Base-by-base conservation (phyloP, 352 stramenopile species). In the Proteromonas lacertae region DNA sequence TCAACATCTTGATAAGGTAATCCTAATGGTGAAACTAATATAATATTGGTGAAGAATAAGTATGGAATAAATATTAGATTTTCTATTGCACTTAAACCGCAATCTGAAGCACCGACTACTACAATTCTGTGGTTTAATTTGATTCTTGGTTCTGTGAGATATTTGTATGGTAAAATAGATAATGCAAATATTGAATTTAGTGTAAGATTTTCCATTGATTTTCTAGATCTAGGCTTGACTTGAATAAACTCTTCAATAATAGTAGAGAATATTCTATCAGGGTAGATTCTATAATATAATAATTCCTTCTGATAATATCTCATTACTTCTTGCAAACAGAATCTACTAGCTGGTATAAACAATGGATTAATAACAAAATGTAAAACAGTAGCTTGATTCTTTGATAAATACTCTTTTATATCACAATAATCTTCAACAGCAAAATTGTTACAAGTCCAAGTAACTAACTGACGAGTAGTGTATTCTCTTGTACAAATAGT, bases 281-380 rank as follows among this genome's bases (percentile, higher is more conserved):
- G 47, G 18, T 32, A 25, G 6, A 26, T 23, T 34, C 56, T 29
- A 34, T 47, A 48, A 35, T 54, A 42, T 3, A 78, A 34, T 13
- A 63, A 64, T 1, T 57, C 64, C 38, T 75, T 75, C 3, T 50
- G 44, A 38, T 59, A 72, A 10, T 61, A 40, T 7, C 62, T 50
- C 58, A 78, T 69, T 7, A 69, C 42, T 45, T 75, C 60, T 23
- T 64, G 49, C 1, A 78, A 40, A 7, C 76, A 34, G 40, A 55
- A 57, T 0, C 59, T 52, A 16, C 50, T 50, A 30, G 46, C 67
- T 4, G 47, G 38, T 4, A 45, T 40, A 32, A 69, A 70, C 7
- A 67, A 57, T 12, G 64, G 63, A 38, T 71, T 66, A 13, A 76
- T 45, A 4, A 68, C 36, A 25, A 65, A 61, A 19, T 58, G 40